phyloP scores from a whole-genome alignment of 345 rosid genomes.

The Excoecaria agallocha region DNA sequence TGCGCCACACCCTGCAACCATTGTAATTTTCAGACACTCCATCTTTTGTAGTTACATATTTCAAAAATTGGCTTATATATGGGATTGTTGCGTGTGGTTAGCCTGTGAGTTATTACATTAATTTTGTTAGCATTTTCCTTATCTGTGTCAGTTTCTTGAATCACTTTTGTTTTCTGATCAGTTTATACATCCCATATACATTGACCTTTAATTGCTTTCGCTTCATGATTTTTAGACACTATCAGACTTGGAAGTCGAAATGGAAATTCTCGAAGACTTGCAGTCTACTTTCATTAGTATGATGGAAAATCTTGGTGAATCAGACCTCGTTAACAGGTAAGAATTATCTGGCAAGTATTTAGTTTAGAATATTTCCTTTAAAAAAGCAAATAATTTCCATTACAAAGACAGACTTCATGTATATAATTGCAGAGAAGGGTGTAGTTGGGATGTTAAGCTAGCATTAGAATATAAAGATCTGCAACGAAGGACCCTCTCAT shows the following conservation, averaged over 20 bases:
- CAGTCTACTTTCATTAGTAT: slow-evolving; percentile 51
- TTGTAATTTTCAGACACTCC: slow-evolving; percentile 41
- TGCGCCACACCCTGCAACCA: slow-evolving; percentile 7
- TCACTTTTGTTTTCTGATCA: not conserved
- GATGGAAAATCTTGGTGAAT: slow-evolving; percentile 62
- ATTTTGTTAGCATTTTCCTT: not conserved
- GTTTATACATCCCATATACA: not conserved
- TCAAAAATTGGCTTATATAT: not conserved
- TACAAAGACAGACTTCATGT: not conserved
- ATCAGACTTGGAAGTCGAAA: slow-evolving; percentile 54
- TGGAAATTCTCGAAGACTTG: slow-evolving; percentile 61
- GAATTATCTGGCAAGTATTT: not conserved
- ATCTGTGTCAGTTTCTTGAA: not conserved
- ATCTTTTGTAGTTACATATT: slow-evolving; percentile 1
- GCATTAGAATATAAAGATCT: slow-evolving; percentile 52
- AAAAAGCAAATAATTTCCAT: not conserved
- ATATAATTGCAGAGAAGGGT: slow-evolving; percentile 44
- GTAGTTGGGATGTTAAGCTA: slow-evolving; percentile 61
- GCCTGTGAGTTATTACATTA: not conserved
- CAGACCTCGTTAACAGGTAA: slow-evolving; percentile 46
- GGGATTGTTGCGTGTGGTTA: not conserved
- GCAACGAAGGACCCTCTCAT: slow-evolving; percentile 66
- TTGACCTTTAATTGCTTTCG: slow-evolving; percentile 2
- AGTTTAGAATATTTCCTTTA: not conserved
- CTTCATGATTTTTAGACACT: slow-evolving; percentile 36